Percentiles rank a stretch among this genome's conserved stretches.
phyloP scores from a whole-genome alignment of 208 protist genomes.

The Herpetomonas tarakana region DNA sequence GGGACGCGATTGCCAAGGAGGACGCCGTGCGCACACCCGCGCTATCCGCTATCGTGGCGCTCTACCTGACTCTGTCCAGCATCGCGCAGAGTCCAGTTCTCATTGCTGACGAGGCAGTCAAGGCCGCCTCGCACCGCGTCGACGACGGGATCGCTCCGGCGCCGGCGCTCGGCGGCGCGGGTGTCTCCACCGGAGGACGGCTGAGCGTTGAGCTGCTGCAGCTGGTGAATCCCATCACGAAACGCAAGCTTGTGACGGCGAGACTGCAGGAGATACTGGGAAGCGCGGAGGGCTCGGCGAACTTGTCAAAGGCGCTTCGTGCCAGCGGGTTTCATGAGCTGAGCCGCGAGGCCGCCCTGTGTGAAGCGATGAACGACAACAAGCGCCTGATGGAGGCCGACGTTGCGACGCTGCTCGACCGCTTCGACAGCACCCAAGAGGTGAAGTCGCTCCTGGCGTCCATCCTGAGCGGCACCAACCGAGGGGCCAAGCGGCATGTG shows the following conservation, averaged over 20 bases:
- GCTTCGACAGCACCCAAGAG: conserved; percentile 61
- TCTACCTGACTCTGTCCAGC: conserved; percentile 60
- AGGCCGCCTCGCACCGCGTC: conserved; percentile 18
- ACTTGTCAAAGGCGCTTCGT: conserved; percentile 36
- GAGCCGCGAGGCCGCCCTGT: conserved; percentile 60
- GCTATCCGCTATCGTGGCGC: conserved; percentile 64
- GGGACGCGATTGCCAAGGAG: conserved; percentile 66
- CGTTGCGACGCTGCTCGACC: conserved; percentile 27
- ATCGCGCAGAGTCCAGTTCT: conserved; percentile 30
- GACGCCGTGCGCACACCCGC: conserved; percentile 54
- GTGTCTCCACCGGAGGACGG: neutral
- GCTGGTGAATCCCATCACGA: conserved; percentile 27
- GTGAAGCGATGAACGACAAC: conserved; percentile 62
- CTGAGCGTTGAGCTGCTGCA: neutral
- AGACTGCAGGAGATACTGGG: conserved; percentile 23
- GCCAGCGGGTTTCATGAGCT: conserved; percentile 32
- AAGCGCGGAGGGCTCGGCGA: conserved; percentile 12
- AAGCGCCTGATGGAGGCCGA: conserved; percentile 42
- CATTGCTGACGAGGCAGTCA: conserved; percentile 11
- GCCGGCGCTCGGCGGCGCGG: neutral
- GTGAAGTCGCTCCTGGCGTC: conserved; percentile 70
- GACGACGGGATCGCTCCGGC: conserved; percentile 31
- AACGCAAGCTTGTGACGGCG: conserved; percentile 40
- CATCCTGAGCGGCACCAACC: conserved; percentile 43
- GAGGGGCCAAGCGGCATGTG: conserved; percentile 34